phyloP scores from a whole-genome alignment of 495 filamentous ascomycete genomes.

The Penicillium alfredii region DNA sequence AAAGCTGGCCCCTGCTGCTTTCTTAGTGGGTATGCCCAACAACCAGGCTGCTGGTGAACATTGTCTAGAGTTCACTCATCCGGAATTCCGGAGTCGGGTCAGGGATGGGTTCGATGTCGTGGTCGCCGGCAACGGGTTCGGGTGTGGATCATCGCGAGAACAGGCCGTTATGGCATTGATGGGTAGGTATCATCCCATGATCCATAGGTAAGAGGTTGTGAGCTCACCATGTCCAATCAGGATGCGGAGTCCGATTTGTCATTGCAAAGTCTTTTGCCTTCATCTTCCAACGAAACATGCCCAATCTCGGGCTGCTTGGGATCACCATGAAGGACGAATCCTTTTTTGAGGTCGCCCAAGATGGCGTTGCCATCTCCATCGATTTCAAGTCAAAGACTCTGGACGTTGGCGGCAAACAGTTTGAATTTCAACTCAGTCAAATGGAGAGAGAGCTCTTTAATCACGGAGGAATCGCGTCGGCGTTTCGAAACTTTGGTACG shows the following conservation, averaged over 20 bases:
- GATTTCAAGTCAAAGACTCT: slow-evolving; percentile 16
- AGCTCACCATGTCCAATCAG: too few relatives aligned
- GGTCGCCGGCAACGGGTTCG: slow-evolving; percentile 39
- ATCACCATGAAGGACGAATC: slow-evolving; percentile 28
- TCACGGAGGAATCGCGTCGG: slow-evolving; percentile 23
- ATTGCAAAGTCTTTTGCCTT: slow-evolving; percentile 39
- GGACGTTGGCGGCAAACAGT: slow-evolving; percentile 14
- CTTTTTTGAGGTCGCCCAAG: slow-evolving; percentile 28
- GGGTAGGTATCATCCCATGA: too few relatives aligned
- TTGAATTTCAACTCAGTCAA: slow-evolving; percentile 27
- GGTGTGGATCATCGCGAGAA: slow-evolving; percentile 39
- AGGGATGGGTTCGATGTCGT: slow-evolving; percentile 31
- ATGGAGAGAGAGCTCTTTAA: slow-evolving; percentile 33
- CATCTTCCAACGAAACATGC: slow-evolving; percentile 38
- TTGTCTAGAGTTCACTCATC: slow-evolving; percentile 32
- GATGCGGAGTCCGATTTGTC: slow-evolving; percentile 29
- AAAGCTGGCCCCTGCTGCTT: slow-evolving; percentile 30
- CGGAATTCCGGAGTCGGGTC: slow-evolving; percentile 31
- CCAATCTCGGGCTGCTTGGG: slow-evolving; percentile 33
- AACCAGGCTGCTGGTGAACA: slow-evolving; percentile 27
- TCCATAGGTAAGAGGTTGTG: too few relatives aligned
- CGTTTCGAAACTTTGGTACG: slow-evolving; percentile 34
- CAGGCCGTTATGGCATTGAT: slow-evolving; percentile 35
- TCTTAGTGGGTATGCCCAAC: slow-evolving; percentile 18
- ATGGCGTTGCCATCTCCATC: slow-evolving; percentile 27